A percentile compares a stretch with the other conserved stretches of the same genome.
phyloP scores from a whole-genome alignment of 352 stramenopile genomes.

The Phytophthora foliorum region DNA sequence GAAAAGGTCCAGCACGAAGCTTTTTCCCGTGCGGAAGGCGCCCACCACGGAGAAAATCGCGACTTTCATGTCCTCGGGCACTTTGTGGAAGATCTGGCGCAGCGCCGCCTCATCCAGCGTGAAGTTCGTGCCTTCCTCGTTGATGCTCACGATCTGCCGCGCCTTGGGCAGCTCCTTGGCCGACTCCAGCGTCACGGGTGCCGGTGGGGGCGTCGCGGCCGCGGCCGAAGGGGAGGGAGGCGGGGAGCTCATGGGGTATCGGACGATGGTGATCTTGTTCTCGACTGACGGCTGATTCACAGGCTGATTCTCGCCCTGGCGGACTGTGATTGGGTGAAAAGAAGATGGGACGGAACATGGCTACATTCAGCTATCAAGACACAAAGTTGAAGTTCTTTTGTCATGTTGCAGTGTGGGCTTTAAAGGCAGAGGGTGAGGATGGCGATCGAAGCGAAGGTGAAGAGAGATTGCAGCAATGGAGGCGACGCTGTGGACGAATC shows the following conservation, averaged over 20 bases:
- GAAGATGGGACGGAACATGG: slow-evolving; percentile 3
- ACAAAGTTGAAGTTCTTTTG: no score
- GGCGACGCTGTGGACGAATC: slow-evolving; percentile 22
- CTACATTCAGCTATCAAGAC: slow-evolving; percentile 7
- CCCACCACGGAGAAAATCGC: slow-evolving; percentile 98
- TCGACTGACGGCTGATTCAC: slow-evolving; percentile 13
- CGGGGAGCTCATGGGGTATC: slow-evolving; percentile 15
- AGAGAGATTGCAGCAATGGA: neutral
- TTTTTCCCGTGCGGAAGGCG: slow-evolving; percentile 99
- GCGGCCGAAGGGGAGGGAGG: slow-evolving; percentile 19
- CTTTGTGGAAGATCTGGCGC: slow-evolving; percentile 75
- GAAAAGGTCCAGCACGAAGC: slow-evolving; percentile 98
- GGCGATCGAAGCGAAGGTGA: neutral
- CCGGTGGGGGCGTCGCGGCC: slow-evolving; percentile 15
- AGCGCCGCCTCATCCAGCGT: slow-evolving; percentile 78
- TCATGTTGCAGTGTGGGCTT: no score
- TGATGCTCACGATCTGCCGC: slow-evolving; percentile 88
- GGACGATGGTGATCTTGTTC: slow-evolving; percentile 19
- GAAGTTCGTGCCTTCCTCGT: slow-evolving; percentile 90
- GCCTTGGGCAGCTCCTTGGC: slow-evolving; percentile 50
- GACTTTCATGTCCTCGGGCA: slow-evolving; percentile 96
- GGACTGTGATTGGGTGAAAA: slow-evolving; percentile 14
- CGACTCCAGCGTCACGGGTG: slow-evolving; percentile 32
- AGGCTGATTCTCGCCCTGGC: slow-evolving; percentile 1
- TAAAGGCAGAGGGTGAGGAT: neutral